A percentile compares a stretch with the other conserved stretches of the same genome.
Conservation (phyloP, 140 eudicot genomes). For the Erigeron philadelphicus region DNA sequence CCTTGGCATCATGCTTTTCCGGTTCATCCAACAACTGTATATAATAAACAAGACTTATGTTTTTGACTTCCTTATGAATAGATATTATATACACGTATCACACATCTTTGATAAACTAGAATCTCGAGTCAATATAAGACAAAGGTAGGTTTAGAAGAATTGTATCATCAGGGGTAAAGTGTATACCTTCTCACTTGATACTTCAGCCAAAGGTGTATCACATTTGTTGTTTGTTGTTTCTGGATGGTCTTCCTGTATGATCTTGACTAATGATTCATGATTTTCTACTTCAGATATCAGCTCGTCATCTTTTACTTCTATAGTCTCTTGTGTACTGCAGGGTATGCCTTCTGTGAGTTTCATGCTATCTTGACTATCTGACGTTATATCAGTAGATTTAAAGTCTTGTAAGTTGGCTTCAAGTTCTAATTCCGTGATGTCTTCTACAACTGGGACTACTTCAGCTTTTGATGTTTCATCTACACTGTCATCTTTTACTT, state of each 20-base stretch:
- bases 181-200: conserved; percentile 26
- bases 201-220: conserved; percentile 10
- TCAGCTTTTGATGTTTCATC: conserved; percentile 20
- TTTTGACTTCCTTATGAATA: not conserved
- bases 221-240: conserved; percentile 18
- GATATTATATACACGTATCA: not conserved
- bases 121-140: not conserved
- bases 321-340: conserved; percentile 10
- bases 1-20: not conserved
- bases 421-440: conserved; percentile 18
- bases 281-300: conserved; percentile 27
- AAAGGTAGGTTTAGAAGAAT: conserved; percentile 4
- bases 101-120: no score
- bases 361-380: conserved; percentile 23
- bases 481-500: conserved; percentile 14
- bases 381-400: conserved; percentile 6
- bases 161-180: conserved; percentile 5
- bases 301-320: conserved; percentile 9
- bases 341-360: conserved; percentile 2
- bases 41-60: not conserved
- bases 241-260: conserved; percentile 15
- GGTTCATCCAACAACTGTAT: conserved; percentile 2
- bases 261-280: conserved; percentile 23
- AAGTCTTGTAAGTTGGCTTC: conserved; percentile 14
- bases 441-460: conserved; percentile 6